Conservation (phyloP, 768 basidiomycete species). For the Imleria badia region DNA sequence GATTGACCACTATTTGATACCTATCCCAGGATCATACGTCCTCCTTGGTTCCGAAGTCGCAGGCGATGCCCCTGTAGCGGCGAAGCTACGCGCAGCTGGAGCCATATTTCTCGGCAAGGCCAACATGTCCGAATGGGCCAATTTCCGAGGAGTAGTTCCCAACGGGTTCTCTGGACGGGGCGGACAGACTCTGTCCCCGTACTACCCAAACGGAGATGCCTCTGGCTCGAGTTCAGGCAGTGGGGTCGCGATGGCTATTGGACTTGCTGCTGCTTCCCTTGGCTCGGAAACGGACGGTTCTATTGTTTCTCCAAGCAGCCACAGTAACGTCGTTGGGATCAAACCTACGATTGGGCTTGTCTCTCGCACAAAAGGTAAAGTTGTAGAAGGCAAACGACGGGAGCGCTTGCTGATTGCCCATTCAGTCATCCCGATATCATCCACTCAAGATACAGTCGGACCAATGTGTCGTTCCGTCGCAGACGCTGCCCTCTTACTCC, state of each 20-base stretch:
- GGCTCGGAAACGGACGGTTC: constrained; percentile 53
- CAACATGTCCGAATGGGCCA: constrained; percentile 46
- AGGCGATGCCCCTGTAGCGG: constrained; percentile 32
- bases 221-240: constrained; percentile 46
- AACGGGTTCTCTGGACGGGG: constrained; percentile 48
- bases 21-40: constrained; percentile 31
- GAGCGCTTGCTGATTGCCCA: neutral
- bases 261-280: constrained; percentile 42
- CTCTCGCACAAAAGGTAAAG: constrained; percentile 36
- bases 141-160: constrained; percentile 39
- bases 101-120: constrained; percentile 43
- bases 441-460: constrained; percentile 58
- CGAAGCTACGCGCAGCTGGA: constrained; percentile 32
- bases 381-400: neutral
- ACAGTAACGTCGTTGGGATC: constrained; percentile 44
- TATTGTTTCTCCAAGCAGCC: constrained; percentile 43
- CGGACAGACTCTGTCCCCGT: constrained; percentile 44
- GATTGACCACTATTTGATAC: neutral
- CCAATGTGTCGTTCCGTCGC: constrained; percentile 54
- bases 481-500: constrained; percentile 55
- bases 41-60: constrained; percentile 37
- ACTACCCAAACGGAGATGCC: constrained; percentile 40
- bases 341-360: constrained; percentile 43
- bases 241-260: constrained; percentile 42
- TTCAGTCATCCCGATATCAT: constrained; percentile 56